phyloP scores from a whole-genome alignment of 192 early-diverging fungal species.

The Backusella westeae region DNA sequence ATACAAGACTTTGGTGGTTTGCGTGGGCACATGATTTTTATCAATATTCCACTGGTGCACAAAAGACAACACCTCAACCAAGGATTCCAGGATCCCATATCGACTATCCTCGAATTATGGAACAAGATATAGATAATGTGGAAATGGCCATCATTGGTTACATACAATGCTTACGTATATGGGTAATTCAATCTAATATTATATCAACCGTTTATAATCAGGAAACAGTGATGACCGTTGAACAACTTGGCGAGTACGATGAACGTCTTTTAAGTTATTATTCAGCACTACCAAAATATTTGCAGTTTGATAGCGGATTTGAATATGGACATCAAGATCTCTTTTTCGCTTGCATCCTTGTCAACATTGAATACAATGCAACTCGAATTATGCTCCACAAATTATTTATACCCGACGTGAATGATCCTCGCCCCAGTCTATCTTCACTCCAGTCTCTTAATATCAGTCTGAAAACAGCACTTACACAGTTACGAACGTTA shows the following conservation, averaged over 20 bases:
- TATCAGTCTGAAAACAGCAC: slow-evolving; percentile 26
- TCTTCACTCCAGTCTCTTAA: slow-evolving; percentile 32
- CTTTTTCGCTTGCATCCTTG: slow-evolving; percentile 23
- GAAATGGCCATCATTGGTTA: slow-evolving; percentile 22
- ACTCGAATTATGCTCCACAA: slow-evolving; percentile 40
- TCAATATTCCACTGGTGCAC: slow-evolving; percentile 26
- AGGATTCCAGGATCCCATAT: slow-evolving; percentile 18
- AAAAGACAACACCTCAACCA: slow-evolving; percentile 24
- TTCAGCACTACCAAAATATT: slow-evolving; percentile 19
- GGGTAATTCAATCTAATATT: slow-evolving; percentile 35
- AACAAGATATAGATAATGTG: slow-evolving; percentile 32
- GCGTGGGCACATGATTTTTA: slow-evolving; percentile 35
- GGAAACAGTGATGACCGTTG: slow-evolving; percentile 23
- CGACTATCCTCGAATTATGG: slow-evolving; percentile 24
- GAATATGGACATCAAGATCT: slow-evolving; percentile 26
- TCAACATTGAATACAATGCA: slow-evolving; percentile 36
- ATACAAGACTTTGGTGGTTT: slow-evolving; percentile 43
- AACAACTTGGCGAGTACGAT: slow-evolving; percentile 32
- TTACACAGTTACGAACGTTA: slow-evolving; percentile 23
- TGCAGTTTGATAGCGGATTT: slow-evolving; percentile 23
- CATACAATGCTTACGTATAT: slow-evolving; percentile 17
- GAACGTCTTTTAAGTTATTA: slow-evolving; percentile 10
- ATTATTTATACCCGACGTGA: slow-evolving; percentile 31
- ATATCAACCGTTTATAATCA: slow-evolving; percentile 31
- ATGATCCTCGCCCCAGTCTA: slow-evolving; percentile 11